These are phyloP conservation scores for Sideroxylon spinosum DNA, from an alignment of 179 eudicot species.

Conservation along the genomic window DNA sequence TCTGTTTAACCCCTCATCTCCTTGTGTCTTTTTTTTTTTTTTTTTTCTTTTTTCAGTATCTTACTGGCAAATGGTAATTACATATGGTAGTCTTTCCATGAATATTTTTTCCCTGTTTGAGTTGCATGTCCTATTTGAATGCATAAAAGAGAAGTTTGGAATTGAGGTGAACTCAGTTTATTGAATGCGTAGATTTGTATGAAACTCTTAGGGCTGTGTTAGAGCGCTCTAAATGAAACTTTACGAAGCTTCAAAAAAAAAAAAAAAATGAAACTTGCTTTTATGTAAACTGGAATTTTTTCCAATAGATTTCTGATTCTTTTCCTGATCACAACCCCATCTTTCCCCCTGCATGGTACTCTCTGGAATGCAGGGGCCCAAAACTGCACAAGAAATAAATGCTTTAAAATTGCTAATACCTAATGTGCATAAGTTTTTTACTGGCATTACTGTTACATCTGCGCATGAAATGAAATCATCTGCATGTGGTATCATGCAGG, in stretches of 20 bases:
- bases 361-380: constrained; percentile 6
- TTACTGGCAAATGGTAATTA: not conserved
- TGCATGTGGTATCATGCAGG: constrained; percentile 40
- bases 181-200: not conserved
- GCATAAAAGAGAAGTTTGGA: not conserved
- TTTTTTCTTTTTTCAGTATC: not conserved
- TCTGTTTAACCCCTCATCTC: not conserved
- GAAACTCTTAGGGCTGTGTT: not conserved
- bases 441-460: not conserved
- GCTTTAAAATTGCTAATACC: not conserved
- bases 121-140: not conserved
- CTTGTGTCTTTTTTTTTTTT: not conserved
- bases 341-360: constrained; percentile 11
- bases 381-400: not conserved
- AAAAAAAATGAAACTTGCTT: not conserved
- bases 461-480: constrained; percentile 9
- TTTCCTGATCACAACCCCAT: not conserved
- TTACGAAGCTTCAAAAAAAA: not conserved
- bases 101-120: not conserved
- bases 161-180: not conserved
- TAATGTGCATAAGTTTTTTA: constrained; percentile 2
- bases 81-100: not conserved
- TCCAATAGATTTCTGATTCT: not conserved
- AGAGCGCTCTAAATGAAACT: not conserved
- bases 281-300: not conserved